These are phyloP conservation scores for Collybiopsis confluens DNA, from an alignment of 768 basidiomycete species.

Conservation along the genomic window DNA sequence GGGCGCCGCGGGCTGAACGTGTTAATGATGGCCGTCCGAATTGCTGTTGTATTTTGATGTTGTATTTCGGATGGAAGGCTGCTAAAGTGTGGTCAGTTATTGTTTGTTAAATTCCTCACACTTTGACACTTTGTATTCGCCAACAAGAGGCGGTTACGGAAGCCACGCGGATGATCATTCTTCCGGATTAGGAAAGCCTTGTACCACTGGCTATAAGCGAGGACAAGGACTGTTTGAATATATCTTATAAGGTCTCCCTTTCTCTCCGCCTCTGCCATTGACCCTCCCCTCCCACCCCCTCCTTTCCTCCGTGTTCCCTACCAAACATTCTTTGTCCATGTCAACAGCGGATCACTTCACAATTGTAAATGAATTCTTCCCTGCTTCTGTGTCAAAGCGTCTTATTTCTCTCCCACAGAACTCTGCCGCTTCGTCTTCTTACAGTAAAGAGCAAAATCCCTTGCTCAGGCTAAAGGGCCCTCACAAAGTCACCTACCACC, in stretches of 20 bases:
- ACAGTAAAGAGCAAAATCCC: slow-evolving; percentile 6
- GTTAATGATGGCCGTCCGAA: too few species aligned
- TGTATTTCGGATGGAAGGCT: too few species aligned
- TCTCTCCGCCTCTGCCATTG: background rate
- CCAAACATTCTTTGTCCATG: slow-evolving; percentile 1
- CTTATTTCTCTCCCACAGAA: slow-evolving; percentile 4
- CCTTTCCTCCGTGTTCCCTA: background rate
- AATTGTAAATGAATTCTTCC: background rate
- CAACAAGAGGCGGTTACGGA: too few species aligned
- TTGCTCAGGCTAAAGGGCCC: slow-evolving; percentile 36
- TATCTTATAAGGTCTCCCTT: background rate
- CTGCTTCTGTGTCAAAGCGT: slow-evolving; percentile 1
- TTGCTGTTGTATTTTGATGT: too few species aligned
- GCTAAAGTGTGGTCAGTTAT: too few species aligned
- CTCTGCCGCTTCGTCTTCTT: slow-evolving; percentile 5
- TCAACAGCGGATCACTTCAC: slow-evolving; percentile 2
- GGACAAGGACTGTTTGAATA: background rate
- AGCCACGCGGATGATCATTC: too few species aligned
- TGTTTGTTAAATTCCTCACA: too few species aligned
- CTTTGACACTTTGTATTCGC: too few species aligned
- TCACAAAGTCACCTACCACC: slow-evolving; percentile 62
- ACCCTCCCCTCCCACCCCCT: background rate
- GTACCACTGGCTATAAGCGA: too few species aligned
- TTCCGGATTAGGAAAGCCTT: too few species aligned
- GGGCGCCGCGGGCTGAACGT: too few species aligned